phyloP scores from a whole-genome alignment of 768 basidiomycete species.

The Hygrophoropsis aurantiaca region DNA sequence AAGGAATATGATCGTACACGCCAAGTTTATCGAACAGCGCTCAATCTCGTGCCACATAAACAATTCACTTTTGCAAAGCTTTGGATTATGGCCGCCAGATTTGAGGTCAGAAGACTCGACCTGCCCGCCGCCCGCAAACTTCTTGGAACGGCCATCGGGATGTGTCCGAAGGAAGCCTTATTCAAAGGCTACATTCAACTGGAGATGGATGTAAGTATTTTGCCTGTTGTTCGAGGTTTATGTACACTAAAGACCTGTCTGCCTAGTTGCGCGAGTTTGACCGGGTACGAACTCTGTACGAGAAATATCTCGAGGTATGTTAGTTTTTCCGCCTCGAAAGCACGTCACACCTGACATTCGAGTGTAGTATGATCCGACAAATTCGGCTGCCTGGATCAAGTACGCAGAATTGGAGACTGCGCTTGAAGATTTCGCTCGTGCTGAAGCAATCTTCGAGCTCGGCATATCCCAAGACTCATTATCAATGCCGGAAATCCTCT shows the following conservation, averaged over 20 bases:
- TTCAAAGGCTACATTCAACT: constrained; percentile 97
- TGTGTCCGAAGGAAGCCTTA: constrained; percentile 93
- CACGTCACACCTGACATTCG: constrained; percentile 1
- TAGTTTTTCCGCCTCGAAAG: background rate
- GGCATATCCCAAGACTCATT: constrained; percentile 80
- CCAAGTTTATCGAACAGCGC: constrained; percentile 89
- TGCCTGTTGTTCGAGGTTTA: background rate
- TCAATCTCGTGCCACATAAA: constrained; percentile 91
- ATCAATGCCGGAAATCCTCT: constrained; percentile 92
- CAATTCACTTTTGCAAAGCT: constrained; percentile 97
- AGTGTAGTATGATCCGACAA: constrained; percentile 78
- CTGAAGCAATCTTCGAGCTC: constrained; percentile 92
- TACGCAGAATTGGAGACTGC: constrained; percentile 90
- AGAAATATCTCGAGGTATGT: constrained; percentile 89
- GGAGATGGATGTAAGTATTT: constrained; percentile 72
- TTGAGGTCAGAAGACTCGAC: constrained; percentile 85
- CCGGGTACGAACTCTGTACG: constrained; percentile 84
- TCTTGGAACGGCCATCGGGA: constrained; percentile 86
- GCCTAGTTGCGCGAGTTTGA: constrained; percentile 90
- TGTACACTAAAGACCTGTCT: constrained; percentile 8
- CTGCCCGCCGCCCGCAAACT: constrained; percentile 84
- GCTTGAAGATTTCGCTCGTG: constrained; percentile 83
- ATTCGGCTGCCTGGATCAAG: constrained; percentile 94
- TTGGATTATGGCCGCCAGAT: constrained; percentile 90
- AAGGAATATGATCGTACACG: constrained; percentile 85